Conservation (phyloP, 2,329 filamentous ascomycete species). For the Ophiostoma sp. region DNA sequence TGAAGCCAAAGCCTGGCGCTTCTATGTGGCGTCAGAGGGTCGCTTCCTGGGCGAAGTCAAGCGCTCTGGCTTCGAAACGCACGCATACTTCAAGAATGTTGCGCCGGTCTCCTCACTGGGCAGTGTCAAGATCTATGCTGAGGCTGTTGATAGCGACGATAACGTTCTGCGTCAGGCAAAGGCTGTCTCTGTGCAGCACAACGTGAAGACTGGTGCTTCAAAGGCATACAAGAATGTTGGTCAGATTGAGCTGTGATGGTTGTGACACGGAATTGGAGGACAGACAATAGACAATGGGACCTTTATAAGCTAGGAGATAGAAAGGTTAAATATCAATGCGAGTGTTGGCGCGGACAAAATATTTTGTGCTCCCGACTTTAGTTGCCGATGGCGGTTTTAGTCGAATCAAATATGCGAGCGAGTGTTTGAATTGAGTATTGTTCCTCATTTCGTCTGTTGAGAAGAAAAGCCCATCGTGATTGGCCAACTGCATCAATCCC, state of each 20-base stretch:
- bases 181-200: neutral
- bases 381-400: no score
- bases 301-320: neutral
- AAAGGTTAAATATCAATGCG: no score
- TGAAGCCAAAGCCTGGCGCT: slow-evolving; percentile 33
- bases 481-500: neutral
- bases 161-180: slow-evolving; percentile 10
- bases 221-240: neutral
- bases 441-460: no score
- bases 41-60: neutral
- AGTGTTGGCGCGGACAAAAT: no score
- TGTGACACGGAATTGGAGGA: neutral
- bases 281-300: no score
- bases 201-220: neutral
- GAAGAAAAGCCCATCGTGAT: no score
- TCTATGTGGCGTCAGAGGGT: slow-evolving; percentile 12
- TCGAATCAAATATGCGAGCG: no score
- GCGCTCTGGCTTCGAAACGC: slow-evolving; percentile 9
- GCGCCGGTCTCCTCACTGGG: neutral
- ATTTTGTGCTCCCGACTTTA: no score
- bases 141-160: neutral
- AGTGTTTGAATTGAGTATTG: no score
- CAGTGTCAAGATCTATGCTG: neutral
- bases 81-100: neutral
- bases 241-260: neutral